A percentile compares a stretch with the other conserved stretches of the same genome.
Conservation (phyloP, 2,329 filamentous ascomycete genomes). For the Sporothrix protearum region DNA sequence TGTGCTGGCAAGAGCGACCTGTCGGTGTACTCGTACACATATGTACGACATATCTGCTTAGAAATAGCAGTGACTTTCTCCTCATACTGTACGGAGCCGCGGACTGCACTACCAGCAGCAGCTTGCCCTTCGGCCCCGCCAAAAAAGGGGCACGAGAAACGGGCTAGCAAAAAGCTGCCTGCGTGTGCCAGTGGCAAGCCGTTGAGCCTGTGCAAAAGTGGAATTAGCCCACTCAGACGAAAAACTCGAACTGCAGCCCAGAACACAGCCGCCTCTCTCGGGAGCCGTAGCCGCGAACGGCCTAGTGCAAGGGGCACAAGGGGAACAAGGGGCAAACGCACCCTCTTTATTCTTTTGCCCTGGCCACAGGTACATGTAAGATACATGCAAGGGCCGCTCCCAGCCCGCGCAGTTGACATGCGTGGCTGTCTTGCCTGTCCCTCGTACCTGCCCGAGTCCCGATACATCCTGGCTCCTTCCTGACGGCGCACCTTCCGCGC, state of each 20-base stretch:
- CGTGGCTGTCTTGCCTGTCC: slow-evolving; percentile 3
- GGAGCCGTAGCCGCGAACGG: slow-evolving; percentile 16
- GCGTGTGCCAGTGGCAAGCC: not conserved
- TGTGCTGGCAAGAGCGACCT: not conserved
- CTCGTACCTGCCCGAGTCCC: slow-evolving; percentile 8
- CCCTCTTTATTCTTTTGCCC: not conserved
- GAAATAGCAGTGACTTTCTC: not conserved
- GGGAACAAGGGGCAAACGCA: slow-evolving; percentile 23
- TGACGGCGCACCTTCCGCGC: not conserved
- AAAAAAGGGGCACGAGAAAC: not conserved
- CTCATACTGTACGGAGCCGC: slow-evolving; percentile 4
- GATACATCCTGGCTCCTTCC: not conserved
- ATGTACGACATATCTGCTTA: too few relatives aligned
- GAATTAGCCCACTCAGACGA: not conserved
- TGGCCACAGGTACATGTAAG: not conserved
- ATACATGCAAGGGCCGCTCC: not conserved
- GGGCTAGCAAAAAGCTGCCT: not conserved
- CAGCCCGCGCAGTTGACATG: not conserved
- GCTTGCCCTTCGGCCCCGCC: not conserved
- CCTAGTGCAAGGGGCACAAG: slow-evolving; percentile 25
- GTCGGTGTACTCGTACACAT: not conserved
- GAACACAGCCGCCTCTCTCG: not conserved
- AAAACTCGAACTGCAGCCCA: not conserved
- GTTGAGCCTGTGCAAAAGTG: not conserved
- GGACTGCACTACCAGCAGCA: not conserved